Evolutionary conservation across 73 alveolate species (phyloP).

Genomic region (Tetrahymena malaccensis): DNA sequence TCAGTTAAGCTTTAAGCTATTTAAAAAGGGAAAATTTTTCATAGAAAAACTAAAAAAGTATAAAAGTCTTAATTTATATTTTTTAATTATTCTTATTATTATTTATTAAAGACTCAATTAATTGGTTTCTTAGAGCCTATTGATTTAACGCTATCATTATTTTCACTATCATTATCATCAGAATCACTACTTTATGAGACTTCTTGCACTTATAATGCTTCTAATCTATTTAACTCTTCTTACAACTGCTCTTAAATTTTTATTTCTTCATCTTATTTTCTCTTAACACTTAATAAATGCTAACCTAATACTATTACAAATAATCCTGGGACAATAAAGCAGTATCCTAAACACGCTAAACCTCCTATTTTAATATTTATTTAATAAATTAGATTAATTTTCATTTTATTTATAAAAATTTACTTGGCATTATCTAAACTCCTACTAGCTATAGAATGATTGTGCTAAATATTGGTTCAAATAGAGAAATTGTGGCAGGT

Average conservation of each 20-base stretch:
- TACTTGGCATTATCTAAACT: background rate
- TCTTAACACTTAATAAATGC: background rate
- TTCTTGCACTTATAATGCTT: background rate
- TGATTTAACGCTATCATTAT: background rate
- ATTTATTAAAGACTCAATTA: too few species aligned
- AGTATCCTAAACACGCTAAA: background rate
- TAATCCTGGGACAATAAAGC: background rate
- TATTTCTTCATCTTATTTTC: background rate
- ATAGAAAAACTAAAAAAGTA: too few species aligned
- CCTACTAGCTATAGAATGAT: background rate
- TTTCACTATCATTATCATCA: background rate
- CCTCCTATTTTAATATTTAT: background rate
- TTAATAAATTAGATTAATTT: background rate
- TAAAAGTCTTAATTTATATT: too few species aligned
- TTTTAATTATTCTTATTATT: too few species aligned
- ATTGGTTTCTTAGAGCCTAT: background rate
- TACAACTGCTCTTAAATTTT: background rate
- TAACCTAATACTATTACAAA: background rate
- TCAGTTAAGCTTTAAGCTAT: too few species aligned
- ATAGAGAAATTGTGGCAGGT: constrained; percentile 25
- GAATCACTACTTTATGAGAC: background rate
- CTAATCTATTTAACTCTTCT: background rate
- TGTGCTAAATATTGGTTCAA: constrained; percentile 23
- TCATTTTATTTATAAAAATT: background rate
- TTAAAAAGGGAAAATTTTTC: too few species aligned